Evolutionary conservation across 768 basidiomycete genomes (phyloP), one percentile per base, ranked within the genome.

Genomic region (Glaciozyma martinii): DNA sequence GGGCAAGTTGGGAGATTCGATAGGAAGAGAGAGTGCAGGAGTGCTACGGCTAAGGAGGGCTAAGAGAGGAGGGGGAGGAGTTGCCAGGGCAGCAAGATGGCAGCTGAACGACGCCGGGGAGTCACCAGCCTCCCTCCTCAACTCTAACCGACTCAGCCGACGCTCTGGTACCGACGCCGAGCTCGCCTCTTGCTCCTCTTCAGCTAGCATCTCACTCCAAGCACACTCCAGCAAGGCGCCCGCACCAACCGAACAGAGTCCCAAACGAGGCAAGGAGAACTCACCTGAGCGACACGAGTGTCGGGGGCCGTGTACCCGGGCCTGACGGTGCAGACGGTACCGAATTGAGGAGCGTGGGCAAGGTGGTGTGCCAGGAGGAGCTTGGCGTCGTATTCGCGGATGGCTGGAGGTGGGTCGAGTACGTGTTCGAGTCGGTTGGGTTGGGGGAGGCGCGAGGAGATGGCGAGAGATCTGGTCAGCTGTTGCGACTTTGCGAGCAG

Each of bases 361-460:
- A 98, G 86, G 92, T 92, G 97, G 82, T 97, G 95, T 46, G 92
- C 90, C 37, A 98, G 82, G 71, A 98, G 83, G 72, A 97, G 89
- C 82, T 98, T 99, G 71, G 94, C 94, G 77, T 99, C 46, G 46
- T 13, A 47, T 25, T 47, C 46, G 8, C 46, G 19, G 46, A 47
- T 47, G 46, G 46, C 46, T 47, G 46, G 16, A 3, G 46, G 16
- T 47, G 8, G 9, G 46, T 13, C 19, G 46, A 47, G n/a, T 4
- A n/a, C 21, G 46, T 6, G 46, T 23, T 47, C 7, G 21, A 25
- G 21, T 10, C 46, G 46, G 46, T 47, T 25, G 46, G 21, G 46
- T 47, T 47, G 46, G n/a, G 46, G n/a, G 21, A 47, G 12, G 12
- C 8, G 16, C 16, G 8, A 8, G 21, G 46, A 25, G 46, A 25